Evolutionary conservation across 2,329 filamentous ascomycete species (phyloP), one percentile per base, ranked within the genome.

Genomic region (Exophiala calicioides): DNA sequence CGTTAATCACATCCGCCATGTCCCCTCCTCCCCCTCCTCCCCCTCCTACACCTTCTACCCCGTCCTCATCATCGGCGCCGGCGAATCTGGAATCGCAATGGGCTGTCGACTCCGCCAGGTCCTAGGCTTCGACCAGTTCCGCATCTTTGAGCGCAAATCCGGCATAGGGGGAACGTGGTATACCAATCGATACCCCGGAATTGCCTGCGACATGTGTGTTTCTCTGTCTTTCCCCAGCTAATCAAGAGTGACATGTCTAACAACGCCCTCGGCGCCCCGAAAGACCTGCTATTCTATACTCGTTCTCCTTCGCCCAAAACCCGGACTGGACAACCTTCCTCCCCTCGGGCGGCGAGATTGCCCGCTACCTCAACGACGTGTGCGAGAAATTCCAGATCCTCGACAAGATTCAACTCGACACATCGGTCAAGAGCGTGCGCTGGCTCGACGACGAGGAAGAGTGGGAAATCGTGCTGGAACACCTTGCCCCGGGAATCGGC

Each of bases 131-230:
- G 74, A 76, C 51, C 79, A 83, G 50, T 74, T 85, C 56, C 68
- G 70, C 20, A 73, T 85, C 58, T 84, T 84, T 49, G 82, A 85
- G 18, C 70, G 77, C 9, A 69, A 80, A 50, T 65, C 69, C 3
- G 73, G 74, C 3, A 69, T 84, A 32, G 82, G 82, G 23, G 82
- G 82, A 5, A 84, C 81, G 1, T 86, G 82, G 82, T 75, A 73
- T 63, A 74, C 75, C 33, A 85, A 84, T 60, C 68, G 72, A 23
- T 85, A 85, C 62, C 81, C 78, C 7, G 77, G 77, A 62, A 65
- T 68, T 44, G 78, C 78, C 5, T 82, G 79, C 57, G 79, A 82
- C 60, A 62, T 78, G 70, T 75, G 64, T 56, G 60, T 56, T 33
- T 23, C 6, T 30, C 13, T 16, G 9, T 5, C 7, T 19, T 9